These are phyloP conservation scores for Trypanosoma cruzi DNA, from an alignment of 208 protist species.

Conservation along the genomic window DNA sequence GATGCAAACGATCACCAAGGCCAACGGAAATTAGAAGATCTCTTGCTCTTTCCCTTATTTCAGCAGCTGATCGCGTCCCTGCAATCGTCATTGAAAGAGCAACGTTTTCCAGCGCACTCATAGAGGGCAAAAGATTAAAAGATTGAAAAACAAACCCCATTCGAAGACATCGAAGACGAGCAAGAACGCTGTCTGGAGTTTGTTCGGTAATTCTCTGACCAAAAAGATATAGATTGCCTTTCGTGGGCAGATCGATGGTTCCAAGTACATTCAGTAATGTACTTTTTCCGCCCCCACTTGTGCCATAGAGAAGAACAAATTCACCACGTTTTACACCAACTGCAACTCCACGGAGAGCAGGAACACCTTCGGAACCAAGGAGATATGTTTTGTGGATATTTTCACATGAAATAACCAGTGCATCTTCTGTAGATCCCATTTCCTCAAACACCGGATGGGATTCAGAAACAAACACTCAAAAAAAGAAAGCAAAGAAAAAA, in stretches of 20 bases:
- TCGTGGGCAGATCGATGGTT: conserved; percentile 97
- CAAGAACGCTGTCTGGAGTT: conserved; percentile 77
- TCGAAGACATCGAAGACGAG: conserved; percentile 57
- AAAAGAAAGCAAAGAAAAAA: neutral
- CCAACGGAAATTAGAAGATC: conserved; percentile 86
- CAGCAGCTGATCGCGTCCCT: conserved; percentile 53
- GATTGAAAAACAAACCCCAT: conserved; percentile 98
- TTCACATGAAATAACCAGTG: conserved; percentile 83
- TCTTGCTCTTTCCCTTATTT: conserved; percentile 72
- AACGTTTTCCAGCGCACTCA: conserved; percentile 95
- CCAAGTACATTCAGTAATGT: conserved; percentile 97
- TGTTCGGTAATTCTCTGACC: conserved; percentile 74
- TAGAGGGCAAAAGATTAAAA: conserved; percentile 96
- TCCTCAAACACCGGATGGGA: neutral
- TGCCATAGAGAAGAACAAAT: conserved; percentile 95
- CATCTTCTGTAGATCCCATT: conserved; percentile 11
- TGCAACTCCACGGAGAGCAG: conserved; percentile 94
- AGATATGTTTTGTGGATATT: conserved; percentile 98
- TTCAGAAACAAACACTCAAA: neutral
- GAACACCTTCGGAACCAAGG: conserved; percentile 94
- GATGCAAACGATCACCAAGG: conserved; percentile 85
- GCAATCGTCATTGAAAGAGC: conserved; percentile 95
- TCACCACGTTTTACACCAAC: conserved; percentile 91
- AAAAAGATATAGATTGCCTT: conserved; percentile 94
- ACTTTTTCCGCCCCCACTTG: conserved; percentile 96